These are phyloP conservation scores for Monosporozyma yasuniensis DNA, from an alignment of 805 yeast genomes.

Conservation along the genomic window DNA sequence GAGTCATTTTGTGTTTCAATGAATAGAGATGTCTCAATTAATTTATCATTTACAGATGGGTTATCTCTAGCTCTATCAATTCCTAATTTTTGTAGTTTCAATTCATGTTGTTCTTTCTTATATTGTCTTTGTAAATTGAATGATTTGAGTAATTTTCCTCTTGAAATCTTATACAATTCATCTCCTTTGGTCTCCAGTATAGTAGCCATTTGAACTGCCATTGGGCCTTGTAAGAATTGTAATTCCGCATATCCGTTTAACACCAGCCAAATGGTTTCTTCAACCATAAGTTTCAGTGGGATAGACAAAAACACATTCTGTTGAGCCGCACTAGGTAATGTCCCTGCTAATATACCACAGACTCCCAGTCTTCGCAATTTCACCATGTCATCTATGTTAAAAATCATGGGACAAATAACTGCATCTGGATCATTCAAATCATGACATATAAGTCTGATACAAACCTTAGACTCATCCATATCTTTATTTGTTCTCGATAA, in stretches of 20 bases:
- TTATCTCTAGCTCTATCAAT: conserved; percentile 1
- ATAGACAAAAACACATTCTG: conserved; percentile 82
- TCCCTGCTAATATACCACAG: conserved; percentile 72
- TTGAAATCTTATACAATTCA: conserved; percentile 2
- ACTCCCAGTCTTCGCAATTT: conserved; percentile 53
- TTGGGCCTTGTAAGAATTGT: conserved; percentile 35
- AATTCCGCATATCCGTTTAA: conserved; percentile 33
- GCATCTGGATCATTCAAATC: neutral
- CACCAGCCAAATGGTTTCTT: conserved; percentile 65
- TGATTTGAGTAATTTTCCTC: conserved; percentile 6
- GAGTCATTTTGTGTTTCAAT: conserved; percentile 16
- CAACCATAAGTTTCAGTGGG: conserved; percentile 65
- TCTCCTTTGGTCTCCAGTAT: neutral
- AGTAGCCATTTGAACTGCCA: conserved; percentile 12
- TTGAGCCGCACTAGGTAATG: conserved; percentile 85
- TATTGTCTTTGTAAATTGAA: conserved; percentile 16
- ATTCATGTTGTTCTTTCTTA: conserved; percentile 16
- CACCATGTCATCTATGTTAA: conserved; percentile 46
- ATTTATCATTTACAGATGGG: conserved; percentile 1
- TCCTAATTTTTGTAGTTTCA: conserved; percentile 16
- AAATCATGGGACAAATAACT: conserved; percentile 39
- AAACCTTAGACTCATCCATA: neutral
- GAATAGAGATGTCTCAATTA: conserved; percentile 21
- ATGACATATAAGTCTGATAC: neutral
- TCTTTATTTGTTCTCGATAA: neutral